Evolutionary conservation across 768 basidiomycete species (phyloP).

Genomic region (Naganishia friedmannii): DNA sequence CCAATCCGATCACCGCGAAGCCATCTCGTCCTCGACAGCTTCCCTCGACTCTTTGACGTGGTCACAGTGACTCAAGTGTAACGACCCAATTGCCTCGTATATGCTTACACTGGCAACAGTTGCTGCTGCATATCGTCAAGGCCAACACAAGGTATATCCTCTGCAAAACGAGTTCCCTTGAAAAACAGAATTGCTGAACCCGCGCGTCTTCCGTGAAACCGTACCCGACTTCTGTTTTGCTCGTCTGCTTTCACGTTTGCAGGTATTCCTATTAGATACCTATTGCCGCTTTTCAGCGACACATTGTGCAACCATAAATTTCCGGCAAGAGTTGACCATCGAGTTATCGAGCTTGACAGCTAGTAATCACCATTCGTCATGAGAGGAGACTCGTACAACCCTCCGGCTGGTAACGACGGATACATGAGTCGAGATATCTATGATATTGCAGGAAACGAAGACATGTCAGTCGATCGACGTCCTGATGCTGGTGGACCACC

Average conservation of each 20-base stretch:
- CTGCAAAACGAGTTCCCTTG: neutral
- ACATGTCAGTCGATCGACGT: slow-evolving; percentile 5
- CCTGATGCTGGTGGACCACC: neutral
- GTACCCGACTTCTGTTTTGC: neutral
- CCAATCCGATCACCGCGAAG: too few relatives aligned
- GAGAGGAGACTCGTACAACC: slow-evolving; percentile 19
- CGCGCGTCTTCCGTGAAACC: slow-evolving; percentile 4
- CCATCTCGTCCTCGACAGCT: too few relatives aligned
- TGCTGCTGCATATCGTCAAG: neutral
- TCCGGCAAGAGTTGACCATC: neutral
- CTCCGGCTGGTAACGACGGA: slow-evolving; percentile 10
- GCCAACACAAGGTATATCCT: slow-evolving; percentile 18
- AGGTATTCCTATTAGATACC: slow-evolving; percentile 14
- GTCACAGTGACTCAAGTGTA: neutral
- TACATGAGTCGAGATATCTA: slow-evolving; percentile 22
- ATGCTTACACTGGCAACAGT: neutral
- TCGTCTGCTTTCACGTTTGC: neutral
- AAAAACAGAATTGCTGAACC: slow-evolving; percentile 10
- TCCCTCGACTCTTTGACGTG: too few relatives aligned
- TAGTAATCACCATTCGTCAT: neutral
- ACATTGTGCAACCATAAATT: neutral
- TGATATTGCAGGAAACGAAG: neutral
- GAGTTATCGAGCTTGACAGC: neutral
- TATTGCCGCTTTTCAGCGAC: slow-evolving; percentile 2
- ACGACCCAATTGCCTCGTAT: neutral